Conservation (phyloP, 129 eudicot species). For the Escallonia rubra region DNA sequence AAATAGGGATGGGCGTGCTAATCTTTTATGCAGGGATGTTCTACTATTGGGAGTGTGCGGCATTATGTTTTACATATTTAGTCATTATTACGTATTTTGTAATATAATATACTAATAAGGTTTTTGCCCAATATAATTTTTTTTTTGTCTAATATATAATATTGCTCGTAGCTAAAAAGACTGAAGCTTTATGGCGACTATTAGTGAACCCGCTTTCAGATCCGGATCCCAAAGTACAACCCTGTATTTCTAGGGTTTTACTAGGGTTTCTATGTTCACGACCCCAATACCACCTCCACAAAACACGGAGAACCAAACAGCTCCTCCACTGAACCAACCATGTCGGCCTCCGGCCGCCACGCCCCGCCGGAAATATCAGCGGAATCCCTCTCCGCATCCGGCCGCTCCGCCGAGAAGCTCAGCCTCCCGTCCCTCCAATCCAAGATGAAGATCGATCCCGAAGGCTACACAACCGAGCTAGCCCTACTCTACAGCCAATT, state of each 20-base stretch:
- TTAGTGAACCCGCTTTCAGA: too few species aligned
- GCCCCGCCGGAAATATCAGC: constrained; percentile 36
- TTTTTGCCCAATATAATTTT: too few species aligned
- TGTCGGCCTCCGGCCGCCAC: constrained; percentile 6
- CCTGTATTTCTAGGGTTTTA: not conserved
- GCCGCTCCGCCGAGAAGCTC: constrained; percentile 61
- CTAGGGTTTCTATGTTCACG: not conserved
- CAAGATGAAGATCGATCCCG: constrained; percentile 89
- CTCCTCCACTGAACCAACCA: not conserved
- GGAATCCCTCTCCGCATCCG: constrained; percentile 65
- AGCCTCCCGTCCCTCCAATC: constrained; percentile 75
- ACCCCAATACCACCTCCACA: not conserved
- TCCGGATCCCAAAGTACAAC: too few species aligned
- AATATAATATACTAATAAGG: too few species aligned
- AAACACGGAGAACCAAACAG: not conserved
- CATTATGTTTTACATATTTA: too few species aligned
- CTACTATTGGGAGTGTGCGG: too few species aligned
- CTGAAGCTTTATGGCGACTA: too few species aligned
- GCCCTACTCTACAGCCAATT: constrained; percentile 67
- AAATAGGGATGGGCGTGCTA: too few species aligned
- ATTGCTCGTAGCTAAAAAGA: too few species aligned
- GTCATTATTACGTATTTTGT: too few species aligned
- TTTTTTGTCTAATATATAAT: too few species aligned
- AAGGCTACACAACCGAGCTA: constrained; percentile 76
- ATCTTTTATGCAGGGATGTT: too few species aligned